A percentile compares a stretch with the other conserved stretches of the same genome.
phyloP scores from a whole-genome alignment of 176 grass and related monocot genomes.

The Aegilops umbellulata region DNA sequence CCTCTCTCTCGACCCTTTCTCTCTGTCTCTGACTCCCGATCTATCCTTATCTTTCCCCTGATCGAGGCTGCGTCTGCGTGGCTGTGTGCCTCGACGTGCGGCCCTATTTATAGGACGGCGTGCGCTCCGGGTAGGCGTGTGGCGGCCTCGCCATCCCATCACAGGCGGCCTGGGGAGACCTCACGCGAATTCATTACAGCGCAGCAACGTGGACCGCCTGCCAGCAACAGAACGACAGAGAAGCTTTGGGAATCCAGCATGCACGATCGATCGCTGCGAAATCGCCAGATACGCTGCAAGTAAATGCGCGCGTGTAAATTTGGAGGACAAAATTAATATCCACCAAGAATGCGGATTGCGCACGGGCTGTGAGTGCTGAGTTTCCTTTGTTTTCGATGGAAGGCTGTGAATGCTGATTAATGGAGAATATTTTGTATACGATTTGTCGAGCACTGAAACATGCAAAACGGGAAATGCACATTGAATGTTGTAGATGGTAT shows the following conservation, averaged over 20 bases:
- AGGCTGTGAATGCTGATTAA: too few species aligned
- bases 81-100: background rate
- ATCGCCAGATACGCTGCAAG: background rate
- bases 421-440: too few species aligned
- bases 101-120: constrained; percentile 7
- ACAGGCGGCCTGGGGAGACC: background rate
- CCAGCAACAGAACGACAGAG: background rate
- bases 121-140: background rate
- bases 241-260: background rate
- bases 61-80: background rate
- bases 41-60: background rate
- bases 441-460: too few species aligned
- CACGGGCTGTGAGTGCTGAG: background rate
- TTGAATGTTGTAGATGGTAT: too few species aligned
- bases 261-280: background rate
- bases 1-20: background rate
- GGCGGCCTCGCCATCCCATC: background rate
- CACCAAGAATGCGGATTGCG: background rate
- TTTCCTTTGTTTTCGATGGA: background rate
- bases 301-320: background rate
- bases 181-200: background rate
- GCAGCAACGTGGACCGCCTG: background rate
- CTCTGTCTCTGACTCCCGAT: background rate
- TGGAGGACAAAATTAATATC: background rate
- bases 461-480: too few species aligned